phyloP scores from a whole-genome alignment of 352 stramenopile species.

The Hyaloperonospora brassicae region DNA sequence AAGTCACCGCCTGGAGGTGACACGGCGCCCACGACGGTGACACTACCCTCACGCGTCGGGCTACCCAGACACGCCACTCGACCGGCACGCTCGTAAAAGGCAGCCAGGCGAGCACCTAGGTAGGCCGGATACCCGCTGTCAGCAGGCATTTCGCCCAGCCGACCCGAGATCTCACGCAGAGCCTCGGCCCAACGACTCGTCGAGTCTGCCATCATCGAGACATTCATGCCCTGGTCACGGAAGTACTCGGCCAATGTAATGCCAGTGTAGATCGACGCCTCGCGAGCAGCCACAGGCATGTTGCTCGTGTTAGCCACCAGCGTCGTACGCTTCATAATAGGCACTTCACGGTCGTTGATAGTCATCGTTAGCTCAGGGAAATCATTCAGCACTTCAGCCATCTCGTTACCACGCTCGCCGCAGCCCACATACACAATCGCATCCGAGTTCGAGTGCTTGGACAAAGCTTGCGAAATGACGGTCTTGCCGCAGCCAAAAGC shows the following conservation, averaged over 20 bases:
- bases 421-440: slow-evolving; percentile 99
- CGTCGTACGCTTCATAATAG: slow-evolving; percentile 99
- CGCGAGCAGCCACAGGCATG: slow-evolving; percentile 99
- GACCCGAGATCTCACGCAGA: slow-evolving; percentile 99
- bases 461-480: slow-evolving; percentile 98
- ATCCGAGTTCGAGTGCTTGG: slow-evolving; percentile 99
- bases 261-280: slow-evolving; percentile 99
- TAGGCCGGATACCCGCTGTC: slow-evolving; percentile 97
- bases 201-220: slow-evolving; percentile 99
- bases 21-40: slow-evolving; percentile 98
- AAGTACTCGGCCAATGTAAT: slow-evolving; percentile 99
- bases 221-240: slow-evolving; percentile 97
- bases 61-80: slow-evolving; percentile 95
- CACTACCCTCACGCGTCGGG: slow-evolving; percentile 95
- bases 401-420: slow-evolving; percentile 99
- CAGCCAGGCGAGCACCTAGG: slow-evolving; percentile 95
- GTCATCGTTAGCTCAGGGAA: slow-evolving; percentile 99
- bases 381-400: slow-evolving; percentile 98
- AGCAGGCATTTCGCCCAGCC: slow-evolving; percentile 99
- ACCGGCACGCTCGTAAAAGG: slow-evolving; percentile 99
- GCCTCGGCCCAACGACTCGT: slow-evolving; percentile 99
- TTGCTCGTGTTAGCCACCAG: slow-evolving; percentile 99
- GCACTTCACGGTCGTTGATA: slow-evolving; percentile 94
- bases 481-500: slow-evolving; percentile 99
- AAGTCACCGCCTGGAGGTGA: slow-evolving; percentile 99